Evolutionary conservation across 1,139 yeast species (phyloP).

Genomic region (Protomyces lactucae-debilis): DNA sequence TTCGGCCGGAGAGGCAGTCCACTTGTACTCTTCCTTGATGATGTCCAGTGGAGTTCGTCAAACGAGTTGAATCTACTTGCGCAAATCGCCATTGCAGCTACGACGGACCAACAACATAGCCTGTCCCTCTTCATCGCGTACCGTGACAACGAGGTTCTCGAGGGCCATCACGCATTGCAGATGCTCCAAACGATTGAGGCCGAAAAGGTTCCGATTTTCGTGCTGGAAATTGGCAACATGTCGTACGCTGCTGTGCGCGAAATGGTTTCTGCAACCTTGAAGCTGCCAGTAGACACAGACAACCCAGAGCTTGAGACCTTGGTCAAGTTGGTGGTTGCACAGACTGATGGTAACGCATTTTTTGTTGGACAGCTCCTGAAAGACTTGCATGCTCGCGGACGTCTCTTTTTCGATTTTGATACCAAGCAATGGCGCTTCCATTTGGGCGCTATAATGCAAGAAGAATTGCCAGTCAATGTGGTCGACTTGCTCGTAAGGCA

Average conservation of each 20-base stretch:
- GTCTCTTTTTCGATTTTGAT: slow-evolving; percentile 9
- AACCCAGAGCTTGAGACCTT: slow-evolving; percentile 16
- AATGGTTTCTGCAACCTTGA: slow-evolving; percentile 19
- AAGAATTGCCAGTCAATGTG: slow-evolving; percentile 19
- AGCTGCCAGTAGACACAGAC: slow-evolving; percentile 1
- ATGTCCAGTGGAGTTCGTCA: slow-evolving; percentile 21
- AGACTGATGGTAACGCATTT: slow-evolving; percentile 24
- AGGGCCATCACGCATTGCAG: slow-evolving; percentile 10
- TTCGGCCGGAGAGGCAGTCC: slow-evolving; percentile 19
- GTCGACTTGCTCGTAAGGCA: slow-evolving; percentile 13
- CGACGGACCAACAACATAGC: background rate
- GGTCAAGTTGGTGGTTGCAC: slow-evolving; percentile 5
- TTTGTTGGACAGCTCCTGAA: slow-evolving; percentile 23
- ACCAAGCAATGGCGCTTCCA: slow-evolving; percentile 10
- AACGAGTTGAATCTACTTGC: slow-evolving; percentile 13
- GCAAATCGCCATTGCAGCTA: slow-evolving; percentile 9
- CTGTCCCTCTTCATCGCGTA: slow-evolving; percentile 14
- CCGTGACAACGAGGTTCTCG: slow-evolving; percentile 22
- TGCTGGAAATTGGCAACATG: slow-evolving; percentile 12
- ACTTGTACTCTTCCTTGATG: slow-evolving; percentile 21
- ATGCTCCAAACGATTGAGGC: slow-evolving; percentile 2
- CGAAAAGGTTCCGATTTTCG: slow-evolving; percentile 1
- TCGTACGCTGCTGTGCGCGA: slow-evolving; percentile 6
- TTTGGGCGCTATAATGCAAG: slow-evolving; percentile 11
- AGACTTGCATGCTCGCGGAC: slow-evolving; percentile 1